Evolutionary conservation across 176 grass and related monocot species (phyloP), one percentile per base, ranked within the genome.

Genomic region (Luzula sylvatica): DNA sequence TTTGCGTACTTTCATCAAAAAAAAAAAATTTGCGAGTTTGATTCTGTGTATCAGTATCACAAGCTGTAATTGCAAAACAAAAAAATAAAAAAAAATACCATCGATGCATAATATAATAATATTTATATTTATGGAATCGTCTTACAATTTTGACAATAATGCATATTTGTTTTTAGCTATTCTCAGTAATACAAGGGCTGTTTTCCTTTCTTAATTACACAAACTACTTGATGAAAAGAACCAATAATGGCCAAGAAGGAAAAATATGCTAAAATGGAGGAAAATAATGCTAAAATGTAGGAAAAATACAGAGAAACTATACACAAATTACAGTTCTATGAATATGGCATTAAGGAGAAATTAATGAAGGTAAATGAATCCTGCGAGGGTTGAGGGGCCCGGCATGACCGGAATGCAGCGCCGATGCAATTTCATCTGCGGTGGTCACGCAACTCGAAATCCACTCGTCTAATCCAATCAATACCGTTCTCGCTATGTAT

Each of bases 401-500:
- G 3, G 41, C 43, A 23, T 28, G n/a, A 8, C 65, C 23, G 8
- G 48, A 4, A 1, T 50, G 32, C 8, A 69, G 26, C 15, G 21
- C 23, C 20, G 8, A 9, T 1, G 65, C 65, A 56, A 69, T 56
- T 56, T 69, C 28, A 4, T 69, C 65, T 11, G 65, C 65, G 22
- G 47, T 45, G n/a, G n/a, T 46, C n/a, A 69, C 50, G 24, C 65
- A 69, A 25, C 6, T 45, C 11, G 50, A 56, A 46, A 69, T 69
- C 50, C 65, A 69, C 19, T 11, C 50, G 43, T 69, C 8, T 26
- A 69, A 56, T 21, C 22, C 38, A 26, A 32, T 7, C 65, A 48
- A 69, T 50, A 44, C 65, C 35, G 56, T 69, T 30, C 46, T 69
- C 20, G 56, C 17, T 25, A 57, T 56, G 52, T 56, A 57, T 38